Evolutionary conservation across 2,329 filamentous ascomycete genomes (phyloP), one percentile per base, ranked within the genome.

Genomic region (Aspergillus fumigatiaffinis): DNA sequence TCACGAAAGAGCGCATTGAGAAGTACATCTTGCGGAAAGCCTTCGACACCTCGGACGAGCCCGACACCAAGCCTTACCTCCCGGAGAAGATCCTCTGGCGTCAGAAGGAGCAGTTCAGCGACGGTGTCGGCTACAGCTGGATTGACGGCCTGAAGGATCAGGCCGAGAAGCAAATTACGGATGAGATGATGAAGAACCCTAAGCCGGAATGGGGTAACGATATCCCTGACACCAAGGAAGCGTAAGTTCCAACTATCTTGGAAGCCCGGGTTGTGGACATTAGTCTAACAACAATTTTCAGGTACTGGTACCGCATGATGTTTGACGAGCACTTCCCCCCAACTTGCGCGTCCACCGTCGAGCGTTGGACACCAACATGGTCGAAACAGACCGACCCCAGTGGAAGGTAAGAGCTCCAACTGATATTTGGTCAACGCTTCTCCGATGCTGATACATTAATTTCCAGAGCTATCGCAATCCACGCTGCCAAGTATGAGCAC

Each of bases 41-140:
- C 2, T 99, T 99, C 73, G 94, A 99, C 78, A 96, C 92, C 29
- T 85, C 84, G 50, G 91, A 93, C 71, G 90, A 96, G 77, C 91
- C 92, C 17, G 87, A 83, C 50, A 84, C 83, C 51, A 79, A 89
- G 66, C 87, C 94, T 9, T 99, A 97, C 80, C 86, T 99, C n/a
- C 94, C 95, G 7, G 88, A 96, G 20, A 87, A 92, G 74, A 99
- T 99, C 67, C 87, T 99, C 56, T 99, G 91, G 90, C 85, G 95
- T 73, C 95, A 99, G 79, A 99, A 99, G 86, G 94, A 99, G 81
- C 94, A 99, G 80, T 99, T 99, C 82, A 95, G 89, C 58, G 95
- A 99, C 70, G 95, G 94, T 73, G 94, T 99, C 57, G 94, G 94
- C 57, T 99, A 99, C 80, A 92, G 94, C 62, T 99, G 94, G 94